Conservation (phyloP, 352 stramenopile genomes). For the Phytophthora gonapodyides region DNA sequence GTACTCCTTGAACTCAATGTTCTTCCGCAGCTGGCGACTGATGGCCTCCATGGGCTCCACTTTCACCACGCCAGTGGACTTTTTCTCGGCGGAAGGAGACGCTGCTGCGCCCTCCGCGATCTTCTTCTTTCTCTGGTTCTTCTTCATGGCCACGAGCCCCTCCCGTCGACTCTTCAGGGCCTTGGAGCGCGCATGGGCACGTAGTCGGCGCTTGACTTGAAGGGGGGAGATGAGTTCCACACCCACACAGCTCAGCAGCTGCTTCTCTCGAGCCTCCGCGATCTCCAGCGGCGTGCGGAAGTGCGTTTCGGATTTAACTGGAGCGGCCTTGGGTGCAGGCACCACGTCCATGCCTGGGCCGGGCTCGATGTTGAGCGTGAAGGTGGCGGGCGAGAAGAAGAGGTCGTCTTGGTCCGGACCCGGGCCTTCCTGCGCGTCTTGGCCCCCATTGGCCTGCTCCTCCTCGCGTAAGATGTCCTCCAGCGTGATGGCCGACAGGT, state of each 20-base stretch:
- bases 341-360: conserved; percentile 75
- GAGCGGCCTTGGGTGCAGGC: conserved; percentile 12
- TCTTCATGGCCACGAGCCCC: conserved; percentile 35
- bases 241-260: conserved; percentile 81
- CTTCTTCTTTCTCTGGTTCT: conserved; percentile 60
- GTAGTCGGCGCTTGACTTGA: conserved; percentile 80
- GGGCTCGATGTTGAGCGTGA: conserved; percentile 63
- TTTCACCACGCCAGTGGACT: conserved; percentile 83
- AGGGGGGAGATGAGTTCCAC: conserved; percentile 83
- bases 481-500: conserved; percentile 68
- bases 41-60: conserved; percentile 91
- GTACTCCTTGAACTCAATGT: conserved; percentile 92
- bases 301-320: conserved; percentile 31
- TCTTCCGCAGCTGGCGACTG: conserved; percentile 90
- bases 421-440: conserved; percentile 5
- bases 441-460: conserved; percentile 48
- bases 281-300: conserved; percentile 77
- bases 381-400: conserved; percentile 76
- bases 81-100: conserved; percentile 41
- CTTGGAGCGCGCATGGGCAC: conserved; percentile 64
- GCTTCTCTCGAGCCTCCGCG: conserved; percentile 76
- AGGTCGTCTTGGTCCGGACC: conserved; percentile 52
- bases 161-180: conserved; percentile 47
- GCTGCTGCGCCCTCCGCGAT: conserved; percentile 37
- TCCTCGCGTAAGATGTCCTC: conserved; percentile 79